These are phyloP conservation scores for Pestalotiopsis sp. DNA, from an alignment of 2,329 filamentous ascomycete species.

Conservation along the genomic window DNA sequence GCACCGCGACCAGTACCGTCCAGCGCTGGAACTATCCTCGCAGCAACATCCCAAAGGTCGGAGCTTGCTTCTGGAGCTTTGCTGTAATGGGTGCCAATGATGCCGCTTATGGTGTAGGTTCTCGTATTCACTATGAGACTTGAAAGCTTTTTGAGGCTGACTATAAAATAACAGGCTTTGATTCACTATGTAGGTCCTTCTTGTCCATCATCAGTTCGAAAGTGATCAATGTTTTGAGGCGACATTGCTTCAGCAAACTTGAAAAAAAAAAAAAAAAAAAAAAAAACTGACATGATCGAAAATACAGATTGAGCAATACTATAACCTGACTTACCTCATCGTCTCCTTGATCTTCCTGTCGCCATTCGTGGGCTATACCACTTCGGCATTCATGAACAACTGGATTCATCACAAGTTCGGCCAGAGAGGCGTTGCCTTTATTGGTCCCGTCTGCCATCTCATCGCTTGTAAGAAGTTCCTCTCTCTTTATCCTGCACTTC, in stretches of 20 bases:
- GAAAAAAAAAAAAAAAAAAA: neutral
- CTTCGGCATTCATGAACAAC: conserved; percentile 47
- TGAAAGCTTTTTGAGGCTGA: neutral
- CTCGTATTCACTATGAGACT: neutral
- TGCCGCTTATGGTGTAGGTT: conserved; percentile 58
- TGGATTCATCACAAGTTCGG: conserved; percentile 45
- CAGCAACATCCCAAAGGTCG: conserved; percentile 49
- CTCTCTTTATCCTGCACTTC: neutral
- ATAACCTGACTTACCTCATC: conserved; percentile 47
- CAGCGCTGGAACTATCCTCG: conserved; percentile 53
- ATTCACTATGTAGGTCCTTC: conserved; percentile 50
- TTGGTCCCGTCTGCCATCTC: conserved; percentile 63
- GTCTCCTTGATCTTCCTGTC: conserved; percentile 52
- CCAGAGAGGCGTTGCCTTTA: conserved; percentile 68
- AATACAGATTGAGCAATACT: conserved; percentile 46
- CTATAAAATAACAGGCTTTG: conserved; percentile 37
- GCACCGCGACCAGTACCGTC: conserved; percentile 23
- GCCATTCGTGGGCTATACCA: conserved; percentile 47
- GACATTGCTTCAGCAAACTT: neutral
- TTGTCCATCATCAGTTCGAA: neutral
- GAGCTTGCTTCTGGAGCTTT: conserved; percentile 60
- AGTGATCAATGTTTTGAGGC: neutral
- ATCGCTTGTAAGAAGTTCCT: conserved; percentile 46
- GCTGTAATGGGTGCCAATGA: conserved; percentile 61
- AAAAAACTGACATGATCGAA: neutral